Evolutionary conservation across 2,329 filamentous ascomycete species (phyloP).

Genomic region (Gliomastix tumulicola): DNA sequence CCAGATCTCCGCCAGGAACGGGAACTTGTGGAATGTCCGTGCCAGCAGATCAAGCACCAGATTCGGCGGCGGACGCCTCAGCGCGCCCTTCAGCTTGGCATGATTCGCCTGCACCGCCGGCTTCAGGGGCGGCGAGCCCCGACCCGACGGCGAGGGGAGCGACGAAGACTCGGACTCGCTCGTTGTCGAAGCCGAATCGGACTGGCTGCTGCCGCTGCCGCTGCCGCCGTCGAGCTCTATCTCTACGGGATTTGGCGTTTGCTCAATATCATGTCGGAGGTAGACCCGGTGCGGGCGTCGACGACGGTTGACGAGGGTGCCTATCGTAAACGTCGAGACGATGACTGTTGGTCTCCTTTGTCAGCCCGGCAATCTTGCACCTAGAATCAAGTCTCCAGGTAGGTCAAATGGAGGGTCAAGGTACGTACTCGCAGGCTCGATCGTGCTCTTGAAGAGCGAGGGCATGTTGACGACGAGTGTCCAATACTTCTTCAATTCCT

Average conservation of each 20-base stretch:
- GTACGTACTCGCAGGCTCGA: too few relatives aligned
- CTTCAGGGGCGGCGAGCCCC: constrained; percentile 1
- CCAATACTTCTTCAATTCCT: too few relatives aligned
- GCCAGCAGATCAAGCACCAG: constrained; percentile 3
- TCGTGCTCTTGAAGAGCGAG: constrained; percentile 33
- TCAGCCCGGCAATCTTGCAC: too few relatives aligned
- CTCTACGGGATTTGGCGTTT: not conserved
- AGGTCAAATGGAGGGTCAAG: too few relatives aligned
- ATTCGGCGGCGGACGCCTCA: constrained; percentile 1
- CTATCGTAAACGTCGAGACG: not conserved
- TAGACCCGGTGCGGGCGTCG: too few relatives aligned
- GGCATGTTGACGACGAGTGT: too few relatives aligned
- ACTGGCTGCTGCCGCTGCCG: not conserved
- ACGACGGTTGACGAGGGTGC: constrained; percentile 1
- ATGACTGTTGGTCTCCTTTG: too few relatives aligned
- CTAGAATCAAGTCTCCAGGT: too few relatives aligned
- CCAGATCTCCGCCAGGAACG: constrained; percentile 25
- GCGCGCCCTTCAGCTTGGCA: too few relatives aligned
- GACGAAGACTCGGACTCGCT: constrained; percentile 6
- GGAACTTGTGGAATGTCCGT: constrained; percentile 19
- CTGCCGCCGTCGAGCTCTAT: not conserved
- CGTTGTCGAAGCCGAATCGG: constrained; percentile 3
- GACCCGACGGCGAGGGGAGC: too few relatives aligned
- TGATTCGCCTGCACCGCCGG: too few relatives aligned
- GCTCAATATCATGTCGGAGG: too few relatives aligned